A percentile compares a stretch with the other conserved stretches of the same genome.
Conservation (phyloP, 768 basidiomycete genomes). For the Panaeolus papilionaceus region DNA sequence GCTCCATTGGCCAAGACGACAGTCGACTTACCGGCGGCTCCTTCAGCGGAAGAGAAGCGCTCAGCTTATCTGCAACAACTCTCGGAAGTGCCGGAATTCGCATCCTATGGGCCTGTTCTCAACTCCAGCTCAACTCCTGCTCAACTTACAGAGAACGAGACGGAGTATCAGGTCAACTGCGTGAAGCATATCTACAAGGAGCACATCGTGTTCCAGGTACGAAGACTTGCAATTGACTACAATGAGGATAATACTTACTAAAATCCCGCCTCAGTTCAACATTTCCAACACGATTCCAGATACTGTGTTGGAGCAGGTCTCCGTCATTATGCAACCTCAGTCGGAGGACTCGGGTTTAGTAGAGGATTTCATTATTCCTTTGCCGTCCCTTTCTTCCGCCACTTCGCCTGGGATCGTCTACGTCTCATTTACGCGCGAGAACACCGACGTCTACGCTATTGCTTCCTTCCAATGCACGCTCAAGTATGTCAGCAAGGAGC, state of each 20-base stretch:
- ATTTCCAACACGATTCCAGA: constrained; percentile 96
- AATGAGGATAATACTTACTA: constrained; percentile 13
- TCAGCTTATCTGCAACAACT: constrained; percentile 90
- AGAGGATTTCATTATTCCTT: constrained; percentile 94
- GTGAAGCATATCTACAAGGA: constrained; percentile 98
- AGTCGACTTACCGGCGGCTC: constrained; percentile 68
- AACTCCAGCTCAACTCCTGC: constrained; percentile 82
- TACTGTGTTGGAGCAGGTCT: constrained; percentile 92
- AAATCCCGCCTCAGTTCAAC: constrained; percentile 73
- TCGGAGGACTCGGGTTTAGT: constrained; percentile 75
- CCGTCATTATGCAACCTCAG: constrained; percentile 89
- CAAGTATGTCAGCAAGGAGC: constrained; percentile 96
- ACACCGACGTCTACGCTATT: constrained; percentile 76
- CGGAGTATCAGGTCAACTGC: constrained; percentile 95
- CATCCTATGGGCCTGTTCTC: constrained; percentile 83
- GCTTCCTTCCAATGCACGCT: constrained; percentile 91
- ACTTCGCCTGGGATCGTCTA: constrained; percentile 88
- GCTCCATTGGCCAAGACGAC: constrained; percentile 67
- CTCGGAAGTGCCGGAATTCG: constrained; percentile 84
- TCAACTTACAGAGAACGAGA: constrained; percentile 95
- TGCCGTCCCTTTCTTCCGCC: constrained; percentile 69
- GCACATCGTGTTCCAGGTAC: constrained; percentile 95
- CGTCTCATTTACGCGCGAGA: constrained; percentile 89
- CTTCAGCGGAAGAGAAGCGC: constrained; percentile 87
- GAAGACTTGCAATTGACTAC: constrained; percentile 10